Conservation (phyloP, 2,329 filamentous ascomycete genomes). For the Penicillium italicum region DNA sequence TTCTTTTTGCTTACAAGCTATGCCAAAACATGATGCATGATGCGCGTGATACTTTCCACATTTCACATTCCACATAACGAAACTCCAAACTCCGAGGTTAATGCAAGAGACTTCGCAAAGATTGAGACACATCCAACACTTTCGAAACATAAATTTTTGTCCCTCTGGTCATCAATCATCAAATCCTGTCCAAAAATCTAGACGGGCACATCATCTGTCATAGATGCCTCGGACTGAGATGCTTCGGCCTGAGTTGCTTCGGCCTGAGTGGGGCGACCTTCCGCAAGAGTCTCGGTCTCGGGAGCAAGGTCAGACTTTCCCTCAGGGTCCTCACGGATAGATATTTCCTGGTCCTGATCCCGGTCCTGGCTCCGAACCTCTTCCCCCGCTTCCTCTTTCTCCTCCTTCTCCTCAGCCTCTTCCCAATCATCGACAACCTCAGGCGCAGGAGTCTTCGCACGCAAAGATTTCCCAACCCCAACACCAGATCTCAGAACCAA, state of each 20-base stretch:
- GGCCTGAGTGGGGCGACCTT: neutral
- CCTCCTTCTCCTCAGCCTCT: slow-evolving; percentile 44
- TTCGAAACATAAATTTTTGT: neutral
- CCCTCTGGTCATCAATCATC: slow-evolving; percentile 5
- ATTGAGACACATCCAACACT: neutral
- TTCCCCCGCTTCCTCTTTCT: slow-evolving; percentile 40
- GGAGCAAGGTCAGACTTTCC: neutral
- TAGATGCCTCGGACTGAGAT: neutral
- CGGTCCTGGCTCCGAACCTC: too few relatives aligned
- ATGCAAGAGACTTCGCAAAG: neutral
- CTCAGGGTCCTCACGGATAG: slow-evolving; percentile 1
- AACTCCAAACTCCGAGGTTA: neutral
- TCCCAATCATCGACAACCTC: slow-evolving; percentile 48
- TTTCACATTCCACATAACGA: neutral
- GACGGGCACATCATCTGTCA: neutral
- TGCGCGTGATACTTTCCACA: neutral
- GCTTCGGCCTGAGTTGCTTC: neutral
- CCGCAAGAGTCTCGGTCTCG: neutral
- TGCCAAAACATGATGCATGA: neutral
- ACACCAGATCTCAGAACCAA: slow-evolving; percentile 37
- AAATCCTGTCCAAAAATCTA: neutral
- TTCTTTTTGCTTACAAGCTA: neutral
- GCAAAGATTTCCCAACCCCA: slow-evolving; percentile 30
- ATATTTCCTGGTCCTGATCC: slow-evolving; percentile 16
- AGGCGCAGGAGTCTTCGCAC: slow-evolving; percentile 21